phyloP scores from a whole-genome alignment of 73 alveolate species.

The Paramecium pentaurelia region DNA sequence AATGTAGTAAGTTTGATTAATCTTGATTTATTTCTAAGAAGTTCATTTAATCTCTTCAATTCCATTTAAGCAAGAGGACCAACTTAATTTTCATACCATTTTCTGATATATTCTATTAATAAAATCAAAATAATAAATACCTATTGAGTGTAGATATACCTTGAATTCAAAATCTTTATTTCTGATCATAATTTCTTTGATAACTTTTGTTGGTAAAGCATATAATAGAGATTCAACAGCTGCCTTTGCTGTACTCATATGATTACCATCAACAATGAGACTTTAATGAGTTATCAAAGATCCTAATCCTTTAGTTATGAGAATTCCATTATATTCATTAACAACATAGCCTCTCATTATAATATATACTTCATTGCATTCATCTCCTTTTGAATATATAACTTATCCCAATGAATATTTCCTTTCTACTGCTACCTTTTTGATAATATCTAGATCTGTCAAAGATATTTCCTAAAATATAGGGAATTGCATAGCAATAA shows the following conservation, averaged over 20 bases:
- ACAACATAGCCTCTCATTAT: slow-evolving; percentile 43
- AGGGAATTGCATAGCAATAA: not conserved
- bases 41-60: not conserved
- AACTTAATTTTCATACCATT: not conserved
- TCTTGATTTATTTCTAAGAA: not conserved
- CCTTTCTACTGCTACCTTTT: not conserved
- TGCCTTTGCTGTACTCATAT: slow-evolving; percentile 6
- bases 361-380: slow-evolving; percentile 26
- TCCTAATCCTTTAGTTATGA: slow-evolving; percentile 50
- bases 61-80: slow-evolving; percentile 35
- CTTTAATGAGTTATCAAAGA: slow-evolving; percentile 40
- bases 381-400: slow-evolving; percentile 39
- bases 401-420: not conserved
- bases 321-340: slow-evolving; percentile 13
- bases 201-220: not conserved
- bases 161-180: not conserved
- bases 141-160: not conserved
- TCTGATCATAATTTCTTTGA: not conserved
- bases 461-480: not conserved
- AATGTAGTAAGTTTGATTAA: not conserved
- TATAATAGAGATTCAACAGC: not conserved
- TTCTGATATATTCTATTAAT: not conserved
- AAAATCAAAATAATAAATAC: not conserved
- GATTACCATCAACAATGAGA: not conserved
- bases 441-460: not conserved